Evolutionary conservation across 257 asterid genomes (phyloP).

Genomic region (Solanum peruvianum): DNA sequence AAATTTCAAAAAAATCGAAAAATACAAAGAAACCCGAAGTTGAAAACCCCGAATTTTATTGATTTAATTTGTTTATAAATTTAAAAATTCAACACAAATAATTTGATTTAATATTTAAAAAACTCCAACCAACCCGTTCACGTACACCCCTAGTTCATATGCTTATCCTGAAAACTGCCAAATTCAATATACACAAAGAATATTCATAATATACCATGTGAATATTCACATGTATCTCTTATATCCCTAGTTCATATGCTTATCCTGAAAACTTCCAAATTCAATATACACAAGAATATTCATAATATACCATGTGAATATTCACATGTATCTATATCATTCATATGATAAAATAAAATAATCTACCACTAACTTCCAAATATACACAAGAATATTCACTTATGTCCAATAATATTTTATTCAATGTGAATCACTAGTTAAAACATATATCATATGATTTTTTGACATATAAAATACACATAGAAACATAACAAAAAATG

Average conservation of each 20-base stretch:
- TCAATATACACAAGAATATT: neutral
- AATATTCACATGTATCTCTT: neutral
- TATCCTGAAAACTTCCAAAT: neutral
- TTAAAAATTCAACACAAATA: no score
- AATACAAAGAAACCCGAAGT: no score
- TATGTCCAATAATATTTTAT: neutral
- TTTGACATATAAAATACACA: no score
- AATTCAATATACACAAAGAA: neutral
- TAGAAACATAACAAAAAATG: no score
- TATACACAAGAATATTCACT: neutral
- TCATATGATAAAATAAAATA: neutral
- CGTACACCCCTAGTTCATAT: no score
- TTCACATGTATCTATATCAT: neutral
- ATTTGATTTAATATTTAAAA: no score
- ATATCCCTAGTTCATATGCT: neutral
- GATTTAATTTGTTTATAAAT: no score
- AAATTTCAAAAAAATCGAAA: no score
- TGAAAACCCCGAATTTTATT: no score
- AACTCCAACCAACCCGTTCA: rapidly evolving
- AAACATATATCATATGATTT: neutral
- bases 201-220: neutral
- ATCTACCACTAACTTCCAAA: neutral
- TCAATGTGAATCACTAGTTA: neutral
- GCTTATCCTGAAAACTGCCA: neutral
- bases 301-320: neutral